These are phyloP conservation scores for Dendrostoma leiphaemia DNA, from an alignment of 2,329 filamentous ascomycete genomes.

Conservation along the genomic window DNA sequence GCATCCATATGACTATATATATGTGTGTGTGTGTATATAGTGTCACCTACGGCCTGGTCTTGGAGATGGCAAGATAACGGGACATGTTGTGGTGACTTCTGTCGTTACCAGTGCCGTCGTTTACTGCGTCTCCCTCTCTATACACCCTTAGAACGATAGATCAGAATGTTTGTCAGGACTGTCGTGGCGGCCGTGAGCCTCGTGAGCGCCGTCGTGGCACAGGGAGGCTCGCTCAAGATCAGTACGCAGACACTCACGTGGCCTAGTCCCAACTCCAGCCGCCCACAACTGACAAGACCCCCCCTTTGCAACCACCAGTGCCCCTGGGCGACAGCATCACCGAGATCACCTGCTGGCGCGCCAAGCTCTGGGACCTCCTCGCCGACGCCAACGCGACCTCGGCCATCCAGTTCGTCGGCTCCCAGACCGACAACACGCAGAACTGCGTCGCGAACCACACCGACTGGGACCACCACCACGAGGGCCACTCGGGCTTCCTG, in stretches of 20 bases:
- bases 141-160: background rate
- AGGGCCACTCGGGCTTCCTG: conserved; percentile 42
- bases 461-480: conserved; percentile 38
- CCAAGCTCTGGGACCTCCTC: conserved; percentile 39
- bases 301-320: too few species aligned
- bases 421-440: conserved; percentile 35
- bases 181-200: background rate
- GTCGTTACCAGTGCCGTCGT: background rate
- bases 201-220: background rate
- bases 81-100: too few species aligned
- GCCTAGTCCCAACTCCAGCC: too few species aligned
- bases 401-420: conserved; percentile 40
- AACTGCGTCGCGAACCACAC: conserved; percentile 32
- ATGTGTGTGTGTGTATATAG: too few species aligned
- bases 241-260: background rate
- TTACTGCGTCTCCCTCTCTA: background rate
- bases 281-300: background rate
- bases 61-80: too few species aligned
- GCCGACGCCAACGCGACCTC: conserved; percentile 31
- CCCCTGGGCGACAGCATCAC: conserved; percentile 44
- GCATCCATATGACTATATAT: too few species aligned
- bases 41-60: too few species aligned
- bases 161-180: background rate
- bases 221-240: background rate
- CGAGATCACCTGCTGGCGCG: conserved; percentile 44